These are phyloP conservation scores for Golubevia sp. DNA, from an alignment of 1,284 basidiomycete genomes.

Conservation along the genomic window DNA sequence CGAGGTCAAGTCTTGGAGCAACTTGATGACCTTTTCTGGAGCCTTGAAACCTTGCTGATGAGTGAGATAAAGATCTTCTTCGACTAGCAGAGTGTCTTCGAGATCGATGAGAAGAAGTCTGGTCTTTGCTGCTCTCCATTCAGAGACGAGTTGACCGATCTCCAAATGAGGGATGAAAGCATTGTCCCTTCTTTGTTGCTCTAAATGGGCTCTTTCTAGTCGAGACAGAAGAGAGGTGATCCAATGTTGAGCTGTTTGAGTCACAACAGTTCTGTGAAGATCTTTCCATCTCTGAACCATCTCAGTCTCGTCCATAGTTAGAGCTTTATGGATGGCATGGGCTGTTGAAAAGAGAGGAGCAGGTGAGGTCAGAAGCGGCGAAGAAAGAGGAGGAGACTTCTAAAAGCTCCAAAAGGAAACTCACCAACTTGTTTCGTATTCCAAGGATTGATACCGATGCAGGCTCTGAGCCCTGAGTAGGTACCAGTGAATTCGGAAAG, in stretches of 20 bases:
- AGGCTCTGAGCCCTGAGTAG: constrained; percentile 82
- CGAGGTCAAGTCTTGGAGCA: constrained; percentile 70
- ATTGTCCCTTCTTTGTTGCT: constrained; percentile 44
- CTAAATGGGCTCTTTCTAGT: constrained; percentile 50
- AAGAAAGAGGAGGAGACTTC: not conserved
- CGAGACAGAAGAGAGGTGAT: constrained; percentile 73
- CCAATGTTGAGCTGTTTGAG: constrained; percentile 83
- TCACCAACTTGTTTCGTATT: constrained; percentile 42
- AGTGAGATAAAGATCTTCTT: constrained; percentile 37
- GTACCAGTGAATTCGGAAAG: constrained; percentile 78
- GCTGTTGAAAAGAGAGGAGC: constrained; percentile 65
- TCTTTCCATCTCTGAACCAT: constrained; percentile 79
- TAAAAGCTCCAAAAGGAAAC: not conserved
- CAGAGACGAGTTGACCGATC: constrained; percentile 55
- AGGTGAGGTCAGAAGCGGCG: not conserved
- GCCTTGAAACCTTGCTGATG: constrained; percentile 65
- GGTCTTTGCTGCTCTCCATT: constrained; percentile 65
- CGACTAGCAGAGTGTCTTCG: constrained; percentile 74
- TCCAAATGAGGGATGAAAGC: constrained; percentile 53
- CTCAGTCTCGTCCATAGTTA: constrained; percentile 78
- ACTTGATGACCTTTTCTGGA: constrained; percentile 67
- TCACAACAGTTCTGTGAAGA: constrained; percentile 80
- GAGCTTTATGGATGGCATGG: constrained; percentile 73
- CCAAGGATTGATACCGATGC: constrained; percentile 78
- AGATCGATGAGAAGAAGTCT: constrained; percentile 78